Evolutionary conservation across 176 grass and related monocot species (phyloP).

Genomic region (Stipa capillata): DNA sequence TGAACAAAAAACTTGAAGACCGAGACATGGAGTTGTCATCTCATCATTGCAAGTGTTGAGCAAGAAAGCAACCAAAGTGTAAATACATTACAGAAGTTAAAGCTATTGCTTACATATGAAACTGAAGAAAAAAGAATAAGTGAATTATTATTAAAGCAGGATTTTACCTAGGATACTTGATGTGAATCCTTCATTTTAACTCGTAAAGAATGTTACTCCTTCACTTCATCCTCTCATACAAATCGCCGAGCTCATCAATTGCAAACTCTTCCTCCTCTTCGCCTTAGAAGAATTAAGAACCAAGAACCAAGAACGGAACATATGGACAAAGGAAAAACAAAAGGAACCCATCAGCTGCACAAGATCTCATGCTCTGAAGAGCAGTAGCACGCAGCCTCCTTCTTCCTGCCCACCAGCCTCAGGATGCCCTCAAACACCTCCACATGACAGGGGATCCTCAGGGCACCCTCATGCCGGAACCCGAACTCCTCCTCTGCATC

Average conservation of each 20-base stretch:
- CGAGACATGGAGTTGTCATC: not conserved
- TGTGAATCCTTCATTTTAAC: slow-evolving; percentile 1
- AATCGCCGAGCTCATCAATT: not conserved
- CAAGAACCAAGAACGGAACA: not conserved
- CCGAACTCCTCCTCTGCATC: slow-evolving; percentile 81
- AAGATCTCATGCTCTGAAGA: slow-evolving; percentile 27
- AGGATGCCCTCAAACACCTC: slow-evolving; percentile 56
- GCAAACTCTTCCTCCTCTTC: not conserved
- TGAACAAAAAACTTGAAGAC: not conserved
- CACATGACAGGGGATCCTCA: slow-evolving; percentile 64
- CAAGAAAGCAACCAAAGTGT: not conserved
- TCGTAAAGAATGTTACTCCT: slow-evolving; percentile 1
- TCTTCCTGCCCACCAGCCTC: slow-evolving; percentile 45
- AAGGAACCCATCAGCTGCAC: slow-evolving; percentile 29
- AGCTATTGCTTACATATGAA: not conserved
- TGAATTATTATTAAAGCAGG: not conserved
- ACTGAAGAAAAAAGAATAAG: not conserved
- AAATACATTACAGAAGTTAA: not conserved
- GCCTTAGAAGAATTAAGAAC: slow-evolving; percentile 13
- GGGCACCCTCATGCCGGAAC: slow-evolving; percentile 51
- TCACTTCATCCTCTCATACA: not conserved
- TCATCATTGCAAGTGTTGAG: not conserved
- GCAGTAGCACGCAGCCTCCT: slow-evolving; percentile 8
- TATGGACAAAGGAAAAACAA: not conserved
- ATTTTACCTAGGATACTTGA: not conserved